A percentile compares a stretch with the other conserved stretches of the same genome.
phyloP scores from a whole-genome alignment of 2,329 filamentous ascomycete genomes.

The Delphinella strobiligena region DNA sequence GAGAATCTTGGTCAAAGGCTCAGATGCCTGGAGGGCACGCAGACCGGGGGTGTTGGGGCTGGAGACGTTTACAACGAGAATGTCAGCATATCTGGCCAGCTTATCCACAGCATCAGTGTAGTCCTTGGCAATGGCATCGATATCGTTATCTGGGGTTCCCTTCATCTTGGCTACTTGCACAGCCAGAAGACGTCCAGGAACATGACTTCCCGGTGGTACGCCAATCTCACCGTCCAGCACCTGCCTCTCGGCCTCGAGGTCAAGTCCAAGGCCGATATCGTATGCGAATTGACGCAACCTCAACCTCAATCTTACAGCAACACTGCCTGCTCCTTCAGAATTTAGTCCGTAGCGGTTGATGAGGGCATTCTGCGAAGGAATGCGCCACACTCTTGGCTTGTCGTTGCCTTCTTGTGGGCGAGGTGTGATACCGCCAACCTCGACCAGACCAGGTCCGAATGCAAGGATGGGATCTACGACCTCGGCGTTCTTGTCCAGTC shows the following conservation, averaged over 20 bases:
- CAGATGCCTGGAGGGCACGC: conserved; percentile 71
- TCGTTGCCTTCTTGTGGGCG: conserved; percentile 81
- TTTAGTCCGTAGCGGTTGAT: conserved; percentile 97
- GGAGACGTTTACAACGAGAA: conserved; percentile 96
- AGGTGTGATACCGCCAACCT: conserved; percentile 84
- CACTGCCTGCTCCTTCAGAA: conserved; percentile 75
- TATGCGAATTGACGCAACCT: conserved; percentile 69
- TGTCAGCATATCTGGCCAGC: conserved; percentile 79
- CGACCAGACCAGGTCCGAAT: conserved; percentile 74
- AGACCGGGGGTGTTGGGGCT: conserved; percentile 92
- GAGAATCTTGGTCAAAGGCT: conserved; percentile 70
- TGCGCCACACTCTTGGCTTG: conserved; percentile 74
- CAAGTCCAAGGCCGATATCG: conserved; percentile 51
- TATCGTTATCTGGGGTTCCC: conserved; percentile 70
- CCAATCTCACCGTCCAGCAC: conserved; percentile 65
- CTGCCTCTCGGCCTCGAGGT: conserved; percentile 51
- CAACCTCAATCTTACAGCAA: conserved; percentile 67
- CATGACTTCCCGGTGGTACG: conserved; percentile 73
- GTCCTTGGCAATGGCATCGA: conserved; percentile 63
- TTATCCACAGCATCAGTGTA: conserved; percentile 84
- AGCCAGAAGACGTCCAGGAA: conserved; percentile 62
- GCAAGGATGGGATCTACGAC: conserved; percentile 76
- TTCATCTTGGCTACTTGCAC: conserved; percentile 98
- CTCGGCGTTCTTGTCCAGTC: conserved; percentile 88
- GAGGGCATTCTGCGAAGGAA: conserved; percentile 72